Percentiles rank a stretch among this genome's conserved stretches.
Evolutionary conservation across 2,329 filamentous ascomycete species (phyloP).

Genomic region (Cladorrhinum sp.): DNA sequence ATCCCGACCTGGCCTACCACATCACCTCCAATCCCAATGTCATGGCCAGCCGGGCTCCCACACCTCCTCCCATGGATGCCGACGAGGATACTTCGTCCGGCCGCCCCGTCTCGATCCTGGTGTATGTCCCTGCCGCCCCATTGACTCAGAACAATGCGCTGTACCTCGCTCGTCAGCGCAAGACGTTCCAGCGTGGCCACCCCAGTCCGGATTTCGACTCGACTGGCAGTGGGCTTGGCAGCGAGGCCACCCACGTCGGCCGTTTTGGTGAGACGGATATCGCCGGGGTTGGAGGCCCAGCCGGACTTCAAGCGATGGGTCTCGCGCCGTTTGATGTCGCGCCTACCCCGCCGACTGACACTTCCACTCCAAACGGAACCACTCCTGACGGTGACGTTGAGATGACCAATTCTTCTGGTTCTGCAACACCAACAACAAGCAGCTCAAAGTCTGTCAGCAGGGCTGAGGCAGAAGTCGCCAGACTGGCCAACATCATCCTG

Average conservation of each 20-base stretch:
- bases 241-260: constrained; percentile 49
- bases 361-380: constrained; percentile 20
- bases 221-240: constrained; percentile 48
- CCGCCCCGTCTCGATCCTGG: constrained; percentile 46
- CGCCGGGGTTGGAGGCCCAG: constrained; percentile 47
- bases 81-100: constrained; percentile 11
- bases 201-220: constrained; percentile 52
- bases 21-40: constrained; percentile 49
- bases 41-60: constrained; percentile 34
- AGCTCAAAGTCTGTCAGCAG: constrained; percentile 25
- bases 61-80: constrained; percentile 28
- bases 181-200: constrained; percentile 54
- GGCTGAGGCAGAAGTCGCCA: constrained; percentile 51
- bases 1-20: constrained; percentile 56
- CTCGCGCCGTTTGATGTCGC: constrained; percentile 49
- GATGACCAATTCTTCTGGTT: constrained; percentile 21
- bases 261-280: constrained; percentile 52
- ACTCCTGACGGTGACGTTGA: constrained; percentile 29
- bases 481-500: constrained; percentile 55
- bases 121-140: constrained; percentile 54
- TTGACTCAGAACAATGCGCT: constrained; percentile 57
- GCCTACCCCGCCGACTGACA: constrained; percentile 33
- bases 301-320: constrained; percentile 56
- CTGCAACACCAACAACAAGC: constrained; percentile 21
- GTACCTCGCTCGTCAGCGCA: constrained; percentile 56